These are phyloP conservation scores for Aspergillus ostianus DNA, from an alignment of 495 filamentous ascomycete species.

Conservation along the genomic window DNA sequence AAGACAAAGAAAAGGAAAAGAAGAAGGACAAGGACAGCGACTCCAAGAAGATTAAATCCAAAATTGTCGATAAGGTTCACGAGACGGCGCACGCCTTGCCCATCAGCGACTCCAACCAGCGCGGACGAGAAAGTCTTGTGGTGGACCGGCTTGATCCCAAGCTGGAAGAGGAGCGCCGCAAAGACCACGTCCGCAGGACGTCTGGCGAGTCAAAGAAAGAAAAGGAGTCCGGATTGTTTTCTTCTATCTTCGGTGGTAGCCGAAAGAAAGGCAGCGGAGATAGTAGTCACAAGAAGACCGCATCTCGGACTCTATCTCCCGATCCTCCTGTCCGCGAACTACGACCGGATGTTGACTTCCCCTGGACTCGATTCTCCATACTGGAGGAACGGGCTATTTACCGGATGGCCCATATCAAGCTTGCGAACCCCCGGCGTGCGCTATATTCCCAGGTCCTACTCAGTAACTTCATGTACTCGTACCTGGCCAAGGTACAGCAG, in stretches of 20 bases:
- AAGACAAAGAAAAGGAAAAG: conserved; percentile 68
- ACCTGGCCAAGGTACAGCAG: conserved; percentile 96
- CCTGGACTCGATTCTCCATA: conserved; percentile 94
- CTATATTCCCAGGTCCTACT: conserved; percentile 94
- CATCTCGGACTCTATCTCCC: conserved; percentile 74
- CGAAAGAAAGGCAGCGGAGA: conserved; percentile 69
- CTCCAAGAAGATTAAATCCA: conserved; percentile 59
- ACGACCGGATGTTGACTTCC: conserved; percentile 85
- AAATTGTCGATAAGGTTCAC: conserved; percentile 53
- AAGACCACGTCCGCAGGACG: conserved; percentile 71
- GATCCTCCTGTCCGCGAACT: conserved; percentile 71
- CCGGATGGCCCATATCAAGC: conserved; percentile 97
- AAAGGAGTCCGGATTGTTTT: conserved; percentile 77
- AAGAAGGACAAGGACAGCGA: conserved; percentile 57
- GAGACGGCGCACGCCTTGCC: conserved; percentile 79
- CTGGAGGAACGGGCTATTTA: conserved; percentile 97
- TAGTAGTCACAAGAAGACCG: conserved; percentile 69
- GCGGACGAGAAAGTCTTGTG: conserved; percentile 79
- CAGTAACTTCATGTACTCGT: conserved; percentile 99
- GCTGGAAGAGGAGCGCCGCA: conserved; percentile 80
- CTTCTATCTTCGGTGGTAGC: conserved; percentile 82
- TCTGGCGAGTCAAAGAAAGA: conserved; percentile 81
- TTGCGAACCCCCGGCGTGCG: conserved; percentile 90
- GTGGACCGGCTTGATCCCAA: conserved; percentile 75
- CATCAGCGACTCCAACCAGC: conserved; percentile 61